Evolutionary conservation across 2,329 filamentous ascomycete genomes (phyloP), one percentile per base, ranked within the genome.

Genomic region (Colletotrichum caudatum): DNA sequence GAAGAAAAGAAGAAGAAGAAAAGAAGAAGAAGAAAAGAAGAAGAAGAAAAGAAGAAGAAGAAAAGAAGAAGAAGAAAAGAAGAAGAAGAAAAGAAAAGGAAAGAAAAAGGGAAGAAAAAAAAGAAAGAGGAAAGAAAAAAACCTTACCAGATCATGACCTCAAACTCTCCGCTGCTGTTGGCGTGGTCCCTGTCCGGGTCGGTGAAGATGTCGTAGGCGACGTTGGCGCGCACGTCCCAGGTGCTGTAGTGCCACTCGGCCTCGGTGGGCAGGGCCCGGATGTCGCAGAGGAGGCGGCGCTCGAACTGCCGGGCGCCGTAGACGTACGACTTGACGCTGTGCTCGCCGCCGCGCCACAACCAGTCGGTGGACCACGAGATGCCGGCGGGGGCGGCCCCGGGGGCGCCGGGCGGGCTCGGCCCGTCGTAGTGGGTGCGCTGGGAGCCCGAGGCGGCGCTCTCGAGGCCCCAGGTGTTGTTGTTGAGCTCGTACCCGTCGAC

Each of bases 161-260:
- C 90, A 76, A 88, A 91, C 39, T 80, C 79, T 1, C 86, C 82
- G 23, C 82, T 82, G 51, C 69, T 76, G 64, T 76, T 79, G 50
- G 64, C 69, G 57, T 78, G 78, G 35, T 77, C 71, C 23, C 74
- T 74, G 53, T 85, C 82, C 37, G 79, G 76, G 9, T 82, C 81
- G 20, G 88, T 89, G 80, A 91, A 91, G 62, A 91, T 79, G 77
- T 91, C 89, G 76, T 90, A 91, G 18, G 88, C 83, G 20, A 92
- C 89, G 76, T 91, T 85, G 64, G 88, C 87, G 44, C 88, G 81
- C 60, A 90, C 78, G 66, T 81, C 77, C 62, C 78, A 81, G 71
- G 84, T 86, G 39, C 82, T 82, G 80, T 90, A 89, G 44, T 80
- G 71, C 79, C 81, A 84, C 26, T 76, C 74, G 63, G 79, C 78